phyloP scores from a whole-genome alignment of 352 stramenopile species.

The Phytophthora tubulina region DNA sequence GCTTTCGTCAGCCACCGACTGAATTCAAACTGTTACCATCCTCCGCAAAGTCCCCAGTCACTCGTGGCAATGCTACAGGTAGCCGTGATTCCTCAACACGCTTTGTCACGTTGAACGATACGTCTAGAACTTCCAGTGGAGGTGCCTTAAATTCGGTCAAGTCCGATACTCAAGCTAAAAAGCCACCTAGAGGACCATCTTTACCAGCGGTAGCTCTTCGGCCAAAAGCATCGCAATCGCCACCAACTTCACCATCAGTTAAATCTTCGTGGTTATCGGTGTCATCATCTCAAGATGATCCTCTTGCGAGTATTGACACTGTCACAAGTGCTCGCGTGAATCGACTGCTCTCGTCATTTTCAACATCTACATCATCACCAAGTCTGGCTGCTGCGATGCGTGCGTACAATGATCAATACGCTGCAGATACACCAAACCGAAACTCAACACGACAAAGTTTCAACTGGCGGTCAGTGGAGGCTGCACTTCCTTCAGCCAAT shows the following conservation, averaged over 20 bases:
- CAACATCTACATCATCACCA: slow-evolving; percentile 33
- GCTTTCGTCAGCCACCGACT: slow-evolving; percentile 35
- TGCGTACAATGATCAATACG: slow-evolving; percentile 35
- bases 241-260: slow-evolving; percentile 25
- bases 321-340: slow-evolving; percentile 52
- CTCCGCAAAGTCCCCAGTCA: slow-evolving; percentile 35
- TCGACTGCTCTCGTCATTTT: slow-evolving; percentile 41
- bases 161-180: slow-evolving; percentile 4
- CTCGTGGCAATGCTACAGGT: slow-evolving; percentile 9
- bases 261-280: slow-evolving; percentile 30
- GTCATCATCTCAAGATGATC: slow-evolving; percentile 41
- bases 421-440: slow-evolving; percentile 8
- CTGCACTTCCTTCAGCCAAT: slow-evolving; percentile 18
- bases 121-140: slow-evolving; percentile 20
- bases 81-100: slow-evolving; percentile 25
- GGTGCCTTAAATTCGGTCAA: slow-evolving; percentile 8
- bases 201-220: slow-evolving; percentile 15
- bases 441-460: slow-evolving; percentile 30
- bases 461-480: slow-evolving; percentile 41
- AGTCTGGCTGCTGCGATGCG: slow-evolving; percentile 36
- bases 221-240: slow-evolving; percentile 15
- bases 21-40: slow-evolving; percentile 50
- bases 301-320: slow-evolving; percentile 50
- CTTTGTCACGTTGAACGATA: slow-evolving; percentile 23
- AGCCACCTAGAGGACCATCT: slow-evolving; percentile 10